Evolutionary conservation across 2,329 filamentous ascomycete species (phyloP), one percentile per base, ranked within the genome.

Genomic region (Trichoderma koningiopsis): DNA sequence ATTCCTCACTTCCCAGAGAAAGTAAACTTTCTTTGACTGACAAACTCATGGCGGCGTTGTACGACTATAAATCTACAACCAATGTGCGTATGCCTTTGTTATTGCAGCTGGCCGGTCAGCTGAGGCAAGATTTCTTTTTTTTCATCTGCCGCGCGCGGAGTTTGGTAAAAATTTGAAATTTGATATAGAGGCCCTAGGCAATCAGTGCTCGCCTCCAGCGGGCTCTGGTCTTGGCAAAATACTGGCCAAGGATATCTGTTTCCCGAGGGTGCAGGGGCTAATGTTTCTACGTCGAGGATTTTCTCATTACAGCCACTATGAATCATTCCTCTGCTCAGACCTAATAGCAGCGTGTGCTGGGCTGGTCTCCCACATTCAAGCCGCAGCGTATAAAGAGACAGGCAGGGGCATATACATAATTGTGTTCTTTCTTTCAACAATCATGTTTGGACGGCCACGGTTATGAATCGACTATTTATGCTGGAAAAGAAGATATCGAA

Each of bases 1-100:
- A 31, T 35, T 68, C 8, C 22, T 69, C 47, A 33, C 55, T 31
- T 43, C n/a, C n/a, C 70, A 77, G 75, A 75, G 77, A 76, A 77
- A 70, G 77, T 72, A 69, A 67, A 35, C n/a, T 60, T 52, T 65
- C 40, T 43, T 65, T 59, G 61, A 47, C 55, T 59, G 68, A 65
- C 29, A n/a, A 43, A 60, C 37, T 40, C 55, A 69, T 53, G 27
- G 49, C 35, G 40, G 55, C 43, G 56, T 27, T 60, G 33, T 55
- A 43, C 22, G 56, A 33, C 61, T 43, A 55, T 11, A 43, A 62
- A 47, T n/a, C 27, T 61, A 37, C 37, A 24, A 52, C 40, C 31
- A 57, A 31, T 33, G 60, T 43, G 31, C 68, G 24, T 22, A 33
- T 62, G 31, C 47, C 56, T 57, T 62, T 68, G 57, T 55, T 55